Percentiles rank a stretch among this genome's conserved stretches.
Evolutionary conservation across 306 rosid species (phyloP).

Genomic region (Vachellia collinsii): DNA sequence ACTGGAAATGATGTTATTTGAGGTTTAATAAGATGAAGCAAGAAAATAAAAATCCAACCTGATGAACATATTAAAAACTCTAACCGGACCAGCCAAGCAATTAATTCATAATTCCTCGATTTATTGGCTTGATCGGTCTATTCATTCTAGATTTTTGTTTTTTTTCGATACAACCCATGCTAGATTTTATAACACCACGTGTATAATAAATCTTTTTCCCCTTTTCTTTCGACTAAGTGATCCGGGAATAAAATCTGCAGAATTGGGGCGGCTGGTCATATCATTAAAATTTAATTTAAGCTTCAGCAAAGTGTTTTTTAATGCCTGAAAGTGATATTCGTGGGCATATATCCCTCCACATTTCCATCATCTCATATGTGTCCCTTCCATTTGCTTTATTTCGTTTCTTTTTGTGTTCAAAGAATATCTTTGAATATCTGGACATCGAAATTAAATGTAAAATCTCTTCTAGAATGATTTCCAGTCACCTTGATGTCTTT

Average conservation of each 20-base stretch:
- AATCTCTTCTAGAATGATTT: neutral
- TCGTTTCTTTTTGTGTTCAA: neutral
- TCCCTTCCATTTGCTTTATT: neutral
- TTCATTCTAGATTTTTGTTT: no score
- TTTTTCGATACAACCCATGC: no score
- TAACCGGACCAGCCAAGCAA: no score
- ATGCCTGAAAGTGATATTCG: neutral
- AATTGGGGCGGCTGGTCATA: slow-evolving; percentile 34
- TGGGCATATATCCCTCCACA: slow-evolving; percentile 2
- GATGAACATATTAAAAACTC: no score
- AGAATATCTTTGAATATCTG: neutral
- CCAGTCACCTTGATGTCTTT: no score
- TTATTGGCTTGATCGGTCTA: no score
- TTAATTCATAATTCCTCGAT: no score
- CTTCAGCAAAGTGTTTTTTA: neutral
- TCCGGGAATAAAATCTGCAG: neutral
- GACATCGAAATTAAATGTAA: neutral
- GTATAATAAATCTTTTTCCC: neutral
- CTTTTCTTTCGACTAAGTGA: neutral
- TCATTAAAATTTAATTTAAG: neutral
- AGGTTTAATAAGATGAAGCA: no score
- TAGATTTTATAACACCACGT: no score
- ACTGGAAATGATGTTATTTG: no score
- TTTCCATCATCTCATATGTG: neutral
- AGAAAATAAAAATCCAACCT: no score